phyloP scores from a whole-genome alignment of 768 basidiomycete species.

The Mycena filopes region DNA sequence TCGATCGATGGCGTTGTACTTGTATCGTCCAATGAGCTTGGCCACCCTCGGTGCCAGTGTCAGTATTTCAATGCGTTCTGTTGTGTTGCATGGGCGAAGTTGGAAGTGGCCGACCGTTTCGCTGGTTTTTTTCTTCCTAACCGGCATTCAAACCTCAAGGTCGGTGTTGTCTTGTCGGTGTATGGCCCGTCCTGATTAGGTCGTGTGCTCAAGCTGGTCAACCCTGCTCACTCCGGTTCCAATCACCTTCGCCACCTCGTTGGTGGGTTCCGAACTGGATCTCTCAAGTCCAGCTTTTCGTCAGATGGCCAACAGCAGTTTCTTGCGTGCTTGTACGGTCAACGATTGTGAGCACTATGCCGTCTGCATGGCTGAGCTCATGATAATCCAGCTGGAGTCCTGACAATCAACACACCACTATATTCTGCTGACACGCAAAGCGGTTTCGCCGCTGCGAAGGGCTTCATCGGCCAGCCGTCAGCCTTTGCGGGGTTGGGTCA shows the following conservation, averaged over 20 bases:
- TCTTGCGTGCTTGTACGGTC: neutral
- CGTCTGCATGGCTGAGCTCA: too few relatives aligned
- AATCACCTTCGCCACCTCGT: neutral
- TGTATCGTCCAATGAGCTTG: neutral
- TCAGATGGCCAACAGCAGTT: neutral
- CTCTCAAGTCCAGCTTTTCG: neutral
- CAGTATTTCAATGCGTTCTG: neutral
- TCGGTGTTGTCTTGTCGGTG: neutral
- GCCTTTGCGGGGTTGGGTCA: neutral
- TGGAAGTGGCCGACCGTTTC: constrained; percentile 3
- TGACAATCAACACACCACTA: too few relatives aligned
- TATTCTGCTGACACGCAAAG: neutral
- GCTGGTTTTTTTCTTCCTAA: neutral
- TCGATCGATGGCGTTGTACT: neutral
- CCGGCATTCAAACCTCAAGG: constrained; percentile 8
- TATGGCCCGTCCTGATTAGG: neutral
- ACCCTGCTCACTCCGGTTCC: neutral
- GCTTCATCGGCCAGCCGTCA: neutral
- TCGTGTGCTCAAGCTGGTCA: neutral
- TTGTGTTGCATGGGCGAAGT: neutral
- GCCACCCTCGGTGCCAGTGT: neutral
- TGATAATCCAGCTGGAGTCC: too few relatives aligned
- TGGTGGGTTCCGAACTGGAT: neutral
- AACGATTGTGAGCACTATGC: too few relatives aligned
- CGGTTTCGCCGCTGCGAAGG: neutral